These are phyloP conservation scores for Suillus tomentosus DNA, from an alignment of 768 basidiomycete species.

Conservation along the genomic window DNA sequence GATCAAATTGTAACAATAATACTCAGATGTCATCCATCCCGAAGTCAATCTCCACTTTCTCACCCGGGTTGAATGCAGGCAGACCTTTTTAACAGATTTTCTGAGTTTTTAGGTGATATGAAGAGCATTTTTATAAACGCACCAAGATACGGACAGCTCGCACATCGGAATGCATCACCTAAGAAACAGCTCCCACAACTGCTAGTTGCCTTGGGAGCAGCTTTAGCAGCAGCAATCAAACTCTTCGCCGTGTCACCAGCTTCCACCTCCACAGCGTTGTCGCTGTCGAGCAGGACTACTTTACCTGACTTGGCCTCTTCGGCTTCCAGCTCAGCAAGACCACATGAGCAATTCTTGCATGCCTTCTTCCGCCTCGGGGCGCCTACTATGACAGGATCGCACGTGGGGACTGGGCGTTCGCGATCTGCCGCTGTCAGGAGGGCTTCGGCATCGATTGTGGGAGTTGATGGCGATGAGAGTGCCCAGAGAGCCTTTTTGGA, in stretches of 20 bases:
- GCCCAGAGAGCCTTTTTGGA: conserved; percentile 92
- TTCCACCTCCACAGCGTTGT: conserved; percentile 59
- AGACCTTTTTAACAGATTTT: conserved; percentile 59
- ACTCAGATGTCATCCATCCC: conserved; percentile 84
- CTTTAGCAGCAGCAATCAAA: conserved; percentile 63
- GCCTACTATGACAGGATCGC: conserved; percentile 58
- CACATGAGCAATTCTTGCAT: conserved; percentile 96
- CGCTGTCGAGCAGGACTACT: conserved; percentile 66
- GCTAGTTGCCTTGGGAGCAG: conserved; percentile 86
- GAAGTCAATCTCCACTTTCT: conserved; percentile 92
- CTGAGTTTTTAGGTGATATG: conserved; percentile 16
- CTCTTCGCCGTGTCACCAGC: conserved; percentile 62
- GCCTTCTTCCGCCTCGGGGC: conserved; percentile 81
- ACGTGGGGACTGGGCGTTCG: conserved; percentile 72
- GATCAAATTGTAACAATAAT: background rate
- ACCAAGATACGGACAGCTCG: conserved; percentile 96
- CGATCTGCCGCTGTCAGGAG: conserved; percentile 86
- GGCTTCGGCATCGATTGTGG: conserved; percentile 78
- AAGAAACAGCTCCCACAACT: conserved; percentile 98
- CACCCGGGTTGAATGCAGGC: conserved; percentile 97
- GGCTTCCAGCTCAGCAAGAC: conserved; percentile 90
- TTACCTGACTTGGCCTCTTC: conserved; percentile 67
- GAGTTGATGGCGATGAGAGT: conserved; percentile 66
- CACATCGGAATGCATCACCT: conserved; percentile 97
- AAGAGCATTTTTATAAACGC: conserved; percentile 33